phyloP scores from a whole-genome alignment of 176 grass and related monocot genomes.

The Themeda triandra region DNA sequence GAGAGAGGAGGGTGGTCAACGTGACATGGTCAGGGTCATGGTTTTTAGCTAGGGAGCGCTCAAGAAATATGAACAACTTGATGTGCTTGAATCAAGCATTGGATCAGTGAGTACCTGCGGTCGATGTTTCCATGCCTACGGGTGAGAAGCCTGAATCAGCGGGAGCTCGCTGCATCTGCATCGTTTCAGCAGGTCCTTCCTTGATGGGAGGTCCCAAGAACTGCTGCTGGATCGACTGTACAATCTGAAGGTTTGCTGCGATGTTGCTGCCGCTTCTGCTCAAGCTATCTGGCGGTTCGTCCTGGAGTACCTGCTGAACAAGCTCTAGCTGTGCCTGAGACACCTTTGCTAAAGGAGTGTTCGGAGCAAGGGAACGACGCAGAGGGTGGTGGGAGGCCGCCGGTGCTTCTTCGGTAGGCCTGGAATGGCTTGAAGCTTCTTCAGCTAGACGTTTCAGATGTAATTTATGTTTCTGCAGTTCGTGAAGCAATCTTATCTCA shows the following conservation, averaged over 20 bases:
- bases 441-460: background rate
- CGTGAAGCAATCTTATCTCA: background rate
- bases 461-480: conserved; percentile 17
- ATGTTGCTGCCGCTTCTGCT: background rate
- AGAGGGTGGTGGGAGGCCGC: background rate
- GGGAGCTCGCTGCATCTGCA: too few species aligned
- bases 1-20: too few species aligned
- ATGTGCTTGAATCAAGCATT: background rate
- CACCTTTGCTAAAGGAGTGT: too few species aligned
- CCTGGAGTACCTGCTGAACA: background rate
- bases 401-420: background rate
- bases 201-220: background rate
- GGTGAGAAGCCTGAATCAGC: too few species aligned
- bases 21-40: too few species aligned
- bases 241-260: background rate
- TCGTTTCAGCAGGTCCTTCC: too few species aligned
- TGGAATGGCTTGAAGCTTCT: background rate
- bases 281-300: background rate
- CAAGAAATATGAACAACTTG: too few species aligned
- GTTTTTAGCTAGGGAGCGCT: too few species aligned
- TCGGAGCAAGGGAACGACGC: background rate
- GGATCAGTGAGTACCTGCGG: background rate
- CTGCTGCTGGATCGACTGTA: background rate
- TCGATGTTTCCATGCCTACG: background rate
- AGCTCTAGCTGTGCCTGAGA: background rate